Base-by-base conservation (phyloP, 2,329 filamentous ascomycete genomes). In the Colletotrichum lindemuthianum region DNA sequence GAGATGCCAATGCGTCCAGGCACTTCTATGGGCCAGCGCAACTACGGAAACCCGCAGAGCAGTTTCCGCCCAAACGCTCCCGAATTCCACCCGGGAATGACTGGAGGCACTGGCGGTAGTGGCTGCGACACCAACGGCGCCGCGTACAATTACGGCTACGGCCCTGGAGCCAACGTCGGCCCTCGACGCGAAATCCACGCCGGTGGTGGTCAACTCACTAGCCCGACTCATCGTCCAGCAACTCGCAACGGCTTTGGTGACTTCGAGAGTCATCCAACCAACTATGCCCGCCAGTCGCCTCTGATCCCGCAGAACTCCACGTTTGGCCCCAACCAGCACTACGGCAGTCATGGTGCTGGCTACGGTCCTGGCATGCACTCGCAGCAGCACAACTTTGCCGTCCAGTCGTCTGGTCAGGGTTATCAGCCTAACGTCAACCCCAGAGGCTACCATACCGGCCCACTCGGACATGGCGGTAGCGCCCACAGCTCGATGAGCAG, bases 1-100 rank as follows among this genome's bases (percentile, higher is more conserved):
- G 36, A 41, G 37, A 49, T 56, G 49, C 59, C 47, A 8, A 32
- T 41, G 43, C 66, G 66, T 11, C 60, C 65, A 44, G 41, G 53
- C 24, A 65, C 60, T 53, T 45, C 59, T 36, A 68, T 68, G 52
- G 57, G 57, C 15, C 49, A 67, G 13, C 64, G 53, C 12, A 32
- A 36, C 33, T 59, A 52, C 48, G 24, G 47, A 24, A 37, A 48
- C 7, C 50, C 59, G 40, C 50, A 63, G 10, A 4, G 60, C 67
- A 33, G 68, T 66, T 79, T 77, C 65, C 72, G 75, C 8, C 71
- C 74, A 39, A 73, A 70, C 39, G 74, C 73, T n/a, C 69, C 72
- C 5, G 76, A 78, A 58, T 75, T 76, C 33, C 74, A 73, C 33
- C 74, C 73, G 12, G 59, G 68, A 63, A 63, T 59, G 33, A 44